Evolutionary conservation across 805 yeast genomes (phyloP).

Genomic region (Scheffersomyces coipomensis): DNA sequence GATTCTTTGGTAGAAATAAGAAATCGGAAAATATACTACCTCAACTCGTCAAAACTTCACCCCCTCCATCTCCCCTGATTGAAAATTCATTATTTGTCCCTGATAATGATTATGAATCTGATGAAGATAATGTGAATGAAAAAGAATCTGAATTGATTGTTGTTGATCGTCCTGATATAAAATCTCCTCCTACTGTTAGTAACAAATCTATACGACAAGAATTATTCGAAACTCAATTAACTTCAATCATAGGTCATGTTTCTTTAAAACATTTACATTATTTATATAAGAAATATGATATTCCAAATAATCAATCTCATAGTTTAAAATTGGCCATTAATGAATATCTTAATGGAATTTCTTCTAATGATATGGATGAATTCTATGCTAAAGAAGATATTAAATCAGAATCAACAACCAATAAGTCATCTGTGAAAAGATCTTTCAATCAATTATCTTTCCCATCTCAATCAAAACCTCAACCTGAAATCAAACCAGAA

Average conservation of each 20-base stretch:
- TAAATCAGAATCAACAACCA: no score
- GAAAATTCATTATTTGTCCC: constrained; percentile 7
- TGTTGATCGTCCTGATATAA: no score
- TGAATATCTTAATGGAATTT: constrained; percentile 46
- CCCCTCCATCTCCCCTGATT: not conserved
- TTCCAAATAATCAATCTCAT: constrained; percentile 8
- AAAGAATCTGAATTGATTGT: no score
- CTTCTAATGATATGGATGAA: constrained; percentile 24
- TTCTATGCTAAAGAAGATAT: no score
- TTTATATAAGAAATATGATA: constrained; percentile 12
- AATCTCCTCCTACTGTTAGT: no score
- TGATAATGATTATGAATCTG: constrained; percentile 4
- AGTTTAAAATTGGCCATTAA: constrained; percentile 23
- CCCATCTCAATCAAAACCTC: no score
- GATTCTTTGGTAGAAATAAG: no score
- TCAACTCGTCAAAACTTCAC: not conserved
- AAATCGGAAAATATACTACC: no score
- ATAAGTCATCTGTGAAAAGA: no score
- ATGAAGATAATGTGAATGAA: not conserved
- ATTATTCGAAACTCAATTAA: constrained; percentile 13
- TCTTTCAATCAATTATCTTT: no score
- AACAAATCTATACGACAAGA: not conserved
- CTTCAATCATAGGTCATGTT: constrained; percentile 11
- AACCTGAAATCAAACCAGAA: not conserved
- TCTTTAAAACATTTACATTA: constrained; percentile 3